Evolutionary conservation across 2,329 filamentous ascomycete genomes (phyloP), one percentile per base, ranked within the genome.

Genomic region (Neopestalotiopsis clavispora): DNA sequence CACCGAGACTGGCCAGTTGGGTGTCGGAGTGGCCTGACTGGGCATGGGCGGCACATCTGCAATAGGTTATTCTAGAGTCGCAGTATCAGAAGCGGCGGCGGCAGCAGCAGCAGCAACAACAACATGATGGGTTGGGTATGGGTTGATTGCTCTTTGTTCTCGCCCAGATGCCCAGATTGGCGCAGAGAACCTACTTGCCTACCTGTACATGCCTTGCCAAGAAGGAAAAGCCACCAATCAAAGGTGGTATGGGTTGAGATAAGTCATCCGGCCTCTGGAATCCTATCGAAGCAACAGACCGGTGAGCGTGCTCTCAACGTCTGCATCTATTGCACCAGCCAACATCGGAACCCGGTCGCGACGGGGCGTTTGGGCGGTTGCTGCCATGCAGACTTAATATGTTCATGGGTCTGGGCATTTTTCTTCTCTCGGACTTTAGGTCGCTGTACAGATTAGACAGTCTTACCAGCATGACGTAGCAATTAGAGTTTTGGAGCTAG

Each of bases 401-500:
- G 20, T 52, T 9, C 6, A 10, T 52, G 45, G n/a, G 45, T 17
- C n/a, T 14, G 45, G 45, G 14, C 20, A 13, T 62, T 38, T 38
- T 38, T 10, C 10, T 10, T 38, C 34, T 38, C 34, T 38, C 34
- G 10, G 34, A 38, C 34, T 38, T 38, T 38, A 38, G 34, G 32
- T 5, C 20, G 59, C 59, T 34, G 13, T 14, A 32, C n/a, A 32
- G 7, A 13, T 14, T 32, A 20, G 61, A 9, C 61, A 45, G 20
- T 64, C 61, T 64, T 45, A 45, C 61, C 20, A 64, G 61, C 61
- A 45, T 64, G 61, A 64, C 61, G 61, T 64, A 64, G 61, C 38
- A 62, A 42, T 62, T 62, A 62, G 17, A 62, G 57, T 40, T 40
- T 52, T 23, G 20, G 42, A 32, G 20, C 61, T 64, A 52, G 20